A percentile compares a stretch with the other conserved stretches of the same genome.
Evolutionary conservation across 2,329 filamentous ascomycete species (phyloP).

Genomic region (Ophiostoma pallidulum): DNA sequence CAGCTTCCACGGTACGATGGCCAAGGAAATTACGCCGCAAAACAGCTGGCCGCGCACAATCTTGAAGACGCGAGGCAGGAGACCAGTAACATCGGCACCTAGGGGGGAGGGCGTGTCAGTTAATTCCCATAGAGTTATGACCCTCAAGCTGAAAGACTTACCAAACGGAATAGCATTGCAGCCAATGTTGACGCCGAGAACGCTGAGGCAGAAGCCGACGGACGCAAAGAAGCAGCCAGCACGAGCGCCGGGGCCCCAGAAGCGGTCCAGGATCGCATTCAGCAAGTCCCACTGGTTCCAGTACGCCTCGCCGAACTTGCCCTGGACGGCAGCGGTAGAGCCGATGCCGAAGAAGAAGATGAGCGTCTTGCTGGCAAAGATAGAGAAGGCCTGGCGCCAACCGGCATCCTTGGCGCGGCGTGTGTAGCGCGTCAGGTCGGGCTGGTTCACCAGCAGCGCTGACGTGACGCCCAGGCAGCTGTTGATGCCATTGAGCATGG

Average conservation of each 20-base stretch:
- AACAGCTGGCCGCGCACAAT: constrained; percentile 26
- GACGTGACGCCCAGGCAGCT: constrained; percentile 27
- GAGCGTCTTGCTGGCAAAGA: constrained; percentile 22
- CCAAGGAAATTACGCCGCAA: constrained; percentile 14
- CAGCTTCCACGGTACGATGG: constrained; percentile 19
- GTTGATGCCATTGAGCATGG: constrained; percentile 30
- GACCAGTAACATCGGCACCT: constrained; percentile 25
- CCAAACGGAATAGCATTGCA: constrained; percentile 29
- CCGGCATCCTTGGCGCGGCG: constrained; percentile 16
- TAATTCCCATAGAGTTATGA: too few relatives aligned
- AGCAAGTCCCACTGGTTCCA: constrained; percentile 18
- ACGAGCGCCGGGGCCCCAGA: constrained; percentile 14
- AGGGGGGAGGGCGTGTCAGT: too few relatives aligned
- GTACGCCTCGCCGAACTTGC: constrained; percentile 27
- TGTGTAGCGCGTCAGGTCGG: constrained; percentile 31
- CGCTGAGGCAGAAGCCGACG: constrained; percentile 14
- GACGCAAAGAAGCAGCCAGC: constrained; percentile 16
- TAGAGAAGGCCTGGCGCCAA: constrained; percentile 24
- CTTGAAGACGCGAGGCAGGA: constrained; percentile 27
- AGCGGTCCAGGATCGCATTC: constrained; percentile 16
- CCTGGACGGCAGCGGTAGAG: constrained; percentile 32
- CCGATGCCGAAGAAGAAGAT: constrained; percentile 30
- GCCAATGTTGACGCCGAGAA: constrained; percentile 18
- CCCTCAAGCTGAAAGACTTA: too few relatives aligned
- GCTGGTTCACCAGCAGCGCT: constrained; percentile 27